phyloP scores from a whole-genome alignment of 192 early-diverging fungal genomes.

The Geosiphon pyriformis region DNA sequence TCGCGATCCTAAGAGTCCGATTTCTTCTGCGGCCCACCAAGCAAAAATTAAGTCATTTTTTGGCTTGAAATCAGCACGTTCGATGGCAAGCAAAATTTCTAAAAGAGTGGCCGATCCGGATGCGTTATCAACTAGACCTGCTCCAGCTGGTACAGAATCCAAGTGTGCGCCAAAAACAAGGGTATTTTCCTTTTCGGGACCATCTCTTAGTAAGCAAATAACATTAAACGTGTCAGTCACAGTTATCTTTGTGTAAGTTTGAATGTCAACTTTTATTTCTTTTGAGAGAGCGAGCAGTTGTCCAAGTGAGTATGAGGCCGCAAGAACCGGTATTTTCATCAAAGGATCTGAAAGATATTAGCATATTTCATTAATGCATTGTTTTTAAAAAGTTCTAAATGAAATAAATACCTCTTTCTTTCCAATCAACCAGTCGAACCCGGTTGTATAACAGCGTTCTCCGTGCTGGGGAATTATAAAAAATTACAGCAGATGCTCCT shows the following conservation, averaged over 20 bases:
- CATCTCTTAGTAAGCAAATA: slow-evolving; percentile 47
- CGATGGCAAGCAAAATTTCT: slow-evolving; percentile 54
- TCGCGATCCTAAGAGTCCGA: slow-evolving; percentile 60
- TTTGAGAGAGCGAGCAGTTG: slow-evolving; percentile 33
- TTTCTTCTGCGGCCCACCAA: slow-evolving; percentile 72
- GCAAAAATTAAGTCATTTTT: slow-evolving; percentile 62
- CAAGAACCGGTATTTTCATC: slow-evolving; percentile 55
- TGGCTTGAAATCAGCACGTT: slow-evolving; percentile 35
- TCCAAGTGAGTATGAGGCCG: slow-evolving; percentile 53
- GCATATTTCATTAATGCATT: too few relatives aligned
- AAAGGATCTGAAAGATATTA: slow-evolving; percentile 3
- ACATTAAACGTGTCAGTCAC: slow-evolving; percentile 61
- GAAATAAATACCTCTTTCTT: slow-evolving; percentile 47
- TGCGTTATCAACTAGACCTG: slow-evolving; percentile 69
- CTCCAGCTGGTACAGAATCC: slow-evolving; percentile 64
- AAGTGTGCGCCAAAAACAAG: slow-evolving; percentile 60
- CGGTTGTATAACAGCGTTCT: slow-evolving; percentile 45
- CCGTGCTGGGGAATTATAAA: slow-evolving; percentile 44
- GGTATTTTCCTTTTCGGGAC: slow-evolving; percentile 40
- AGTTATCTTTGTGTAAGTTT: slow-evolving; percentile 44
- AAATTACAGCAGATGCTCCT: slow-evolving; percentile 54
- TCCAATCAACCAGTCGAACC: slow-evolving; percentile 55
- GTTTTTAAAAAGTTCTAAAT: too few relatives aligned
- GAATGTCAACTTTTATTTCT: slow-evolving; percentile 35
- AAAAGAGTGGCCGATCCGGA: slow-evolving; percentile 54